Evolutionary conservation across 176 grass and related monocot species (phyloP).

Genomic region (Phoenix dactylifera): DNA sequence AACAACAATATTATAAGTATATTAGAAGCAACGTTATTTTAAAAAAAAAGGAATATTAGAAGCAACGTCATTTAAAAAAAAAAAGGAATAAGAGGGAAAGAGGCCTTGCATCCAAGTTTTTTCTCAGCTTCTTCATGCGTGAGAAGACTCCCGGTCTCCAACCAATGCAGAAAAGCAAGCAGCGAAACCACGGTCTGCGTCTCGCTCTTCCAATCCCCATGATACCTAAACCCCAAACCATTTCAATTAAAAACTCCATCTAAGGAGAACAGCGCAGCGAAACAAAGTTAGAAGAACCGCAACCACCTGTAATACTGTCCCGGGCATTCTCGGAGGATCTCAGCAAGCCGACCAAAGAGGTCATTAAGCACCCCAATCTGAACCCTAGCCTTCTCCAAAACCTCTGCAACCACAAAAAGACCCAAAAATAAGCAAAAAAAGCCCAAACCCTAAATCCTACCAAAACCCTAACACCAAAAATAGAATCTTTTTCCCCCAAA

Average conservation of each 20-base stretch:
- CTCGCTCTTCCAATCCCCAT: constrained; percentile 77
- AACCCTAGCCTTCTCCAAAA: constrained; percentile 65
- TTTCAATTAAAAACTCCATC: too few relatives aligned
- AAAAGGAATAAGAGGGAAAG: background rate
- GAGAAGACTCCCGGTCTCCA: constrained; percentile 64
- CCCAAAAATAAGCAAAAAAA: background rate
- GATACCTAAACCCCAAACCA: constrained; percentile 37
- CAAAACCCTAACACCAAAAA: background rate
- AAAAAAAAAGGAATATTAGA: too few relatives aligned
- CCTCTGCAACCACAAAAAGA: constrained; percentile 33
- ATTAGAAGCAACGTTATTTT: too few relatives aligned
- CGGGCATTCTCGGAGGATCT: constrained; percentile 73
- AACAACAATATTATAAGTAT: too few relatives aligned
- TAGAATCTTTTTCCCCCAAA: background rate
- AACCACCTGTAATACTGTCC: constrained; percentile 74
- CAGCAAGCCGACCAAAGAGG: constrained; percentile 41
- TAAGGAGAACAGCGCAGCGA: too few relatives aligned
- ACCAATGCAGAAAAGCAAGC: constrained; percentile 74
- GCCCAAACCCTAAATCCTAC: background rate
- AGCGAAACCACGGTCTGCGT: constrained; percentile 68
- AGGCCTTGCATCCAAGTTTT: constrained; percentile 62
- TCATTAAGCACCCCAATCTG: constrained; percentile 75
- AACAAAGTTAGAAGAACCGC: too few relatives aligned
- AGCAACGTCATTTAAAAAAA: background rate
- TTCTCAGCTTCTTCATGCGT: constrained; percentile 77